phyloP scores from a whole-genome alignment of 169 alveolate genomes.

The Hepatocystis sp. region DNA sequence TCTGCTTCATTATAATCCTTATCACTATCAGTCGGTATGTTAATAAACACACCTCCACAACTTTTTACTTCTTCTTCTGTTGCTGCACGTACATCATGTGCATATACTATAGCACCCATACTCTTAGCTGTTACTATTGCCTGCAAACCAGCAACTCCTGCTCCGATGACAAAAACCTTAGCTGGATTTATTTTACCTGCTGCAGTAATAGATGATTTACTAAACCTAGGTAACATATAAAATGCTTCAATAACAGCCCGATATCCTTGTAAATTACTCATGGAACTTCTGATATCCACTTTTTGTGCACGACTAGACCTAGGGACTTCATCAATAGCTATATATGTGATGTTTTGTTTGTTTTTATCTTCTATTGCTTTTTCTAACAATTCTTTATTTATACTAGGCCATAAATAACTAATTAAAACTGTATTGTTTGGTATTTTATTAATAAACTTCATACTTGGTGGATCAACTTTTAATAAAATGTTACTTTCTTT shows the following conservation, averaged over 20 bases:
- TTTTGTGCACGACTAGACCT: slow-evolving; percentile 94
- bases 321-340: slow-evolving; percentile 94
- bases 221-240: slow-evolving; percentile 90
- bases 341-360: slow-evolving; percentile 80
- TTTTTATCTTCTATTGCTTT: slow-evolving; percentile 78
- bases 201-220: slow-evolving; percentile 93
- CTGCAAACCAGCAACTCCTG: slow-evolving; percentile 97
- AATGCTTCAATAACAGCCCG: slow-evolving; percentile 96
- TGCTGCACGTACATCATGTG: slow-evolving; percentile 89
- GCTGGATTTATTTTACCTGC: slow-evolving; percentile 95
- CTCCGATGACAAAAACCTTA: slow-evolving; percentile 95
- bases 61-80: slow-evolving; percentile 88
- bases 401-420: slow-evolving; percentile 89
- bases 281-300: slow-evolving; percentile 92
- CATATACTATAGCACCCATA: slow-evolving; percentile 92
- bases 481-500: slow-evolving; percentile 83
- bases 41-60: slow-evolving; percentile 85
- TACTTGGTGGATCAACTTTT: slow-evolving; percentile 86
- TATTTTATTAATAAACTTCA: slow-evolving; percentile 81
- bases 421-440: slow-evolving; percentile 84
- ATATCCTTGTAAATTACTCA: slow-evolving; percentile 95
- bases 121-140: slow-evolving; percentile 95
- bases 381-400: slow-evolving; percentile 75
- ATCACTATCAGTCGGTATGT: slow-evolving; percentile 89
- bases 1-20: too few species aligned